A percentile compares a stretch with the other conserved stretches of the same genome.
Conservation (phyloP, 345 rosid species). For the Bruguiera sexangula region DNA sequence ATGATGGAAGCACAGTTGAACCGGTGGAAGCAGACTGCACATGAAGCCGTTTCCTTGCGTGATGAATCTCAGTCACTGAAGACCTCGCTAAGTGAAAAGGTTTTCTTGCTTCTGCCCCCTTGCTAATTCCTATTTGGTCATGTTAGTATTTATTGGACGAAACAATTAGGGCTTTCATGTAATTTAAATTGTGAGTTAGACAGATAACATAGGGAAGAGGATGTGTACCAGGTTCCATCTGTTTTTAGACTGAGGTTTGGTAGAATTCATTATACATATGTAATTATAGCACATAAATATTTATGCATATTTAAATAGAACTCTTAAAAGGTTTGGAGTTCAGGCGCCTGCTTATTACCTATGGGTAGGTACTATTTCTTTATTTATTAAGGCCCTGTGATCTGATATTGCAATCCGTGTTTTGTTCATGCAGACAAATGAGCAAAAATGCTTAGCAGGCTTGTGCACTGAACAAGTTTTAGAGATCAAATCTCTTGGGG, state of each 20-base stretch:
- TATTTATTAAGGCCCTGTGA: neutral
- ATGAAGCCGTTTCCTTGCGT: constrained; percentile 66
- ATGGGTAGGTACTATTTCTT: neutral
- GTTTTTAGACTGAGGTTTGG: no score
- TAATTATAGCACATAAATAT: no score
- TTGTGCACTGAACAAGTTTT: constrained; percentile 62
- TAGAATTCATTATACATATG: no score
- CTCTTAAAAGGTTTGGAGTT: no score
- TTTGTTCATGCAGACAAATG: constrained; percentile 54
- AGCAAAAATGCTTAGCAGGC: constrained; percentile 52
- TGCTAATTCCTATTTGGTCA: neutral
- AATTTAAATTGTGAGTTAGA: no score
- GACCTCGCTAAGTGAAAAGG: constrained; percentile 66
- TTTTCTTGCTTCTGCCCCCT: constrained; percentile 15
- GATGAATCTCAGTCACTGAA: constrained; percentile 59
- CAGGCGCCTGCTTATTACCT: no score
- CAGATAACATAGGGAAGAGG: no score
- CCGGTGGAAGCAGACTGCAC: constrained; percentile 83
- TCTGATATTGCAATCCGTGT: neutral
- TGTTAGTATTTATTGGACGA: neutral
- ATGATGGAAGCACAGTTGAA: constrained; percentile 92
- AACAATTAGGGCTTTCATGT: no score
- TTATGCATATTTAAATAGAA: no score
- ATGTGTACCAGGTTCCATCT: no score
- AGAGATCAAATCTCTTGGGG: constrained; percentile 63